phyloP scores from a whole-genome alignment of 192 early-diverging fungal species.

The Rhizophagus sp. region DNA sequence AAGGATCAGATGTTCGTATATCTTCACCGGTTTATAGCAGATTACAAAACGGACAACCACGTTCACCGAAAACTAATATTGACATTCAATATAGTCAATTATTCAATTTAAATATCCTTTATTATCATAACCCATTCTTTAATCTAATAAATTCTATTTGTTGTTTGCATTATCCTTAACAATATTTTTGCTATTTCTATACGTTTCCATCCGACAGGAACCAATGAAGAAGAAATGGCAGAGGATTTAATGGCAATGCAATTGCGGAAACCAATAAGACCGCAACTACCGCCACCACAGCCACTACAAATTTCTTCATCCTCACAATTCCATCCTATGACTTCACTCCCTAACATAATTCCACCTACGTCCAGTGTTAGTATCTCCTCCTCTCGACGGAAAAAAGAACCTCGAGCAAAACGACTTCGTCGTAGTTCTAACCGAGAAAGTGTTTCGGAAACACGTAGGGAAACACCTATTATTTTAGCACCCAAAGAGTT shows the following conservation, averaged over 20 bases:
- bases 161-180: background rate
- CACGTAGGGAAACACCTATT: background rate
- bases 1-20: background rate
- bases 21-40: background rate
- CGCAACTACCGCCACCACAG: background rate
- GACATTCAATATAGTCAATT: background rate
- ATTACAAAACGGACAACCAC: background rate
- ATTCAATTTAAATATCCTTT: background rate
- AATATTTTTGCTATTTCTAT: background rate
- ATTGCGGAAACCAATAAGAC: background rate
- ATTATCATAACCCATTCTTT: background rate
- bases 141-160: background rate
- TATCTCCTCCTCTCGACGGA: background rate
- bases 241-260: background rate
- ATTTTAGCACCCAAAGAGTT: background rate
- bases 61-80: background rate
- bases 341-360: background rate
- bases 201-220: background rate
- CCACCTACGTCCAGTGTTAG: background rate
- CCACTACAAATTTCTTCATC: background rate
- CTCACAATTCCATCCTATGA: background rate
- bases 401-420: background rate
- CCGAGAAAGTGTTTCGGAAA: background rate
- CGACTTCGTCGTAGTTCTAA: background rate
- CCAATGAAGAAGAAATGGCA: background rate